Conservation (phyloP, 2,329 filamentous ascomycete genomes). For the Rhynchosporium graminicola region DNA sequence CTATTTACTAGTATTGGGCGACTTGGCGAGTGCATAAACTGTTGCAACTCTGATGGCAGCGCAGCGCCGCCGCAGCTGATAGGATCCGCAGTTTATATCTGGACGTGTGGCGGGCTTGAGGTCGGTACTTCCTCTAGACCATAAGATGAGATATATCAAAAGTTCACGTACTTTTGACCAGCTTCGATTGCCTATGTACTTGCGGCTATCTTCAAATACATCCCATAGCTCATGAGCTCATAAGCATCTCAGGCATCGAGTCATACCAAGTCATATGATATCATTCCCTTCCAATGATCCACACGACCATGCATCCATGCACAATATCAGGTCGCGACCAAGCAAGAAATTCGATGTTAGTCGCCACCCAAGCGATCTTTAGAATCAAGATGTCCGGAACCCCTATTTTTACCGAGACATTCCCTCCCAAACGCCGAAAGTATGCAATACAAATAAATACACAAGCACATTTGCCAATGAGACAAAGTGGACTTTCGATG, state of each 20-base stretch:
- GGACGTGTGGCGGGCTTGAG: not conserved
- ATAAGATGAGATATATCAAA: not conserved
- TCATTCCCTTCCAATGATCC: not conserved
- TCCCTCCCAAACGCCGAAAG: slow-evolving; percentile 15
- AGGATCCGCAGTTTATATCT: no score
- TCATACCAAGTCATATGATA: not conserved
- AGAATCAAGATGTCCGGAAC: not conserved
- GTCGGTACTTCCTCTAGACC: not conserved
- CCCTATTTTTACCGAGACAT: not conserved
- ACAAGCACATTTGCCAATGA: not conserved
- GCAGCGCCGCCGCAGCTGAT: no score
- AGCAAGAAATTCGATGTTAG: not conserved
- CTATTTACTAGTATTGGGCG: no score
- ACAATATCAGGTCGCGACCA: slow-evolving; percentile 1
- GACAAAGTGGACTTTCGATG: not conserved
- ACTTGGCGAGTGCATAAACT: no score
- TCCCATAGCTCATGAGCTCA: not conserved
- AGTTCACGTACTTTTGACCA: not conserved
- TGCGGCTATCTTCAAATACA: slow-evolving; percentile 6
- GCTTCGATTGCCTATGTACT: slow-evolving; percentile 6
- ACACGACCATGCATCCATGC: not conserved
- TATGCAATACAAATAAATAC: slow-evolving; percentile 17
- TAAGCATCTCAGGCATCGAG: not conserved
- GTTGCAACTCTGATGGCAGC: not conserved
- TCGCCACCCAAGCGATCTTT: not conserved